Base-by-base conservation (phyloP, 2,329 filamentous ascomycete genomes). In the Penicillium nordicum region DNA sequence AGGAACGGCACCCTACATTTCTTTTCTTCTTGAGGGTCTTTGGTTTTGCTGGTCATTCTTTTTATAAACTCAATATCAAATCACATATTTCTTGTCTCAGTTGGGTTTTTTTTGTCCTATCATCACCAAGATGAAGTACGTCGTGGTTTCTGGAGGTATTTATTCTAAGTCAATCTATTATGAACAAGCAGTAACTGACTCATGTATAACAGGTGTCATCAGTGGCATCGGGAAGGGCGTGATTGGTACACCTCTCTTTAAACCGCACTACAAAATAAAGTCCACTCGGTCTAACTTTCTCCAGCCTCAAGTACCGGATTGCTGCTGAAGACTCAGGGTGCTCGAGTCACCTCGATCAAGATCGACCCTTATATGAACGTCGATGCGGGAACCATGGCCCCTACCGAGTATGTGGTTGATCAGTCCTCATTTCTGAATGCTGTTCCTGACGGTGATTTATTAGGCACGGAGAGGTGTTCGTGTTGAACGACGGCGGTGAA, bases 391-490 rank as follows among this genome's bases (percentile, higher is more conserved):
- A 85, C 83, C 44, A 88, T 88, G 85, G 57, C 63, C 29, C 61
- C 61, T 37, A 63, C 59, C 44, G 61, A 63, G 57, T 62, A 55
- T 47, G 60, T 55, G 34, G 2, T 32, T 29, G 12, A 29, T 37
- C 12, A 30, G 7, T 10, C 14, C 18, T n/a, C 5, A 42, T 46
- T n/a, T 45, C 1, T 42, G 36, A 45, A 18, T 11, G 16, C 21
- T 30, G 14, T 44, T 41, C 27, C 48, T 56, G 16, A 56, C n/a
- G 12, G 5, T 16, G 9, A 36, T 50, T 41, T 40, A 12, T 16
- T 38, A 88, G 86, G 74, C 91, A 96, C 71, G 92, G 92, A 63
- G 92, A 96, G 77, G 88, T 89, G 64, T 96, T 93, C 71, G 92
- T 96, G 41, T 82, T 94, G 57, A 85, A 89, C 66, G 90, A 94